Conservation (phyloP, 1,139 yeast species). For the Yamadazyma membranifaciens region DNA sequence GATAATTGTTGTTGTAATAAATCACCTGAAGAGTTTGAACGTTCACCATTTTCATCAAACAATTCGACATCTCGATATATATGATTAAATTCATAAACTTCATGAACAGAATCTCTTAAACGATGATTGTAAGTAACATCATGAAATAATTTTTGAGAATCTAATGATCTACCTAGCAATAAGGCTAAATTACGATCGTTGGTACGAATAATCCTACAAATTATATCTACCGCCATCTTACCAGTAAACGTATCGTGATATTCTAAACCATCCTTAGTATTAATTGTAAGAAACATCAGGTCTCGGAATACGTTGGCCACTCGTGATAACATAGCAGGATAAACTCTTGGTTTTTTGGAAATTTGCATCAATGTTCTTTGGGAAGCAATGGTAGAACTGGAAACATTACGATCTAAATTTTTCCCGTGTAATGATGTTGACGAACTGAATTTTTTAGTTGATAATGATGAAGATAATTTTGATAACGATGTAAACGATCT, state of each 20-base stretch:
- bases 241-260: slow-evolving; percentile 96
- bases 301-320: slow-evolving; percentile 82
- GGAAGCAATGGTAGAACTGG: slow-evolving; percentile 29
- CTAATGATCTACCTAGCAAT: slow-evolving; percentile 85
- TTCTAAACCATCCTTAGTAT: slow-evolving; percentile 90
- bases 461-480: slow-evolving; percentile 34
- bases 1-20: slow-evolving; percentile 20
- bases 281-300: slow-evolving; percentile 67
- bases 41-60: slow-evolving; percentile 27
- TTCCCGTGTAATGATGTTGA: slow-evolving; percentile 30
- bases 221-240: slow-evolving; percentile 85
- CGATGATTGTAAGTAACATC: slow-evolving; percentile 96
- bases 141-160: slow-evolving; percentile 91
- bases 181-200: slow-evolving; percentile 90
- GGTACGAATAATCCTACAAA: slow-evolving; percentile 81
- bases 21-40: slow-evolving; percentile 16
- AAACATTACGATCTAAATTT: slow-evolving; percentile 30
- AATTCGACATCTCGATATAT: slow-evolving; percentile 42
- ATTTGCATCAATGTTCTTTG: slow-evolving; percentile 33
- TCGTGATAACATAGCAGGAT: slow-evolving; percentile 84
- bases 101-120: slow-evolving; percentile 80
- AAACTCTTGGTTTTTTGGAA: slow-evolving; percentile 61
- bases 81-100: slow-evolving; percentile 85
- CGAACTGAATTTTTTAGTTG: slow-evolving; percentile 41
- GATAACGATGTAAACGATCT: slow-evolving; percentile 45